phyloP scores from a whole-genome alignment of 345 rosid genomes.

The Euphorbia tirucalli region DNA sequence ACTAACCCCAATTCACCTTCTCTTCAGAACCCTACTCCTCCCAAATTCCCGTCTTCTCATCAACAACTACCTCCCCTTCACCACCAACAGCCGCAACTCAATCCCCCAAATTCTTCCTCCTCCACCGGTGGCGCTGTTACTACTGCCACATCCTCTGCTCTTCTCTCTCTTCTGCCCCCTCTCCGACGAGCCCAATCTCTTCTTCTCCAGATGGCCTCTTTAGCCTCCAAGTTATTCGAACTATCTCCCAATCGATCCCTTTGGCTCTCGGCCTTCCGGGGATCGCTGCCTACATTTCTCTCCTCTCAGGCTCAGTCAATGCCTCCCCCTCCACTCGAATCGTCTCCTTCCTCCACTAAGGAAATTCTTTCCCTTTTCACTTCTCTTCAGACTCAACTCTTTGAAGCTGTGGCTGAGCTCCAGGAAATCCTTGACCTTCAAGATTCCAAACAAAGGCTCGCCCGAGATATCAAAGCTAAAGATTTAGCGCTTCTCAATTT shows the following conservation, averaged over 20 bases:
- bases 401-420: slow-evolving; percentile 85
- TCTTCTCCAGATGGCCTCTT: slow-evolving; percentile 76
- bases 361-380: slow-evolving; percentile 64
- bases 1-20: slow-evolving; percentile 76
- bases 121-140: background rate
- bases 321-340: slow-evolving; percentile 49
- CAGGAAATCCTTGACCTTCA: slow-evolving; percentile 95
- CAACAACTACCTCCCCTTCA: slow-evolving; percentile 29
- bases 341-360: slow-evolving; percentile 58
- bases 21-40: slow-evolving; percentile 59
- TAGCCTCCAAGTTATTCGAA: slow-evolving; percentile 68
- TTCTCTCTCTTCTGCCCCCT: slow-evolving; percentile 85
- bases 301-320: slow-evolving; percentile 50
- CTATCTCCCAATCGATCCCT: slow-evolving; percentile 71
- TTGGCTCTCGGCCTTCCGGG: slow-evolving; percentile 82
- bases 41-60: slow-evolving; percentile 51
- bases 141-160: slow-evolving; percentile 54
- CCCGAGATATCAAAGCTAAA: slow-evolving; percentile 55
- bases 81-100: slow-evolving; percentile 32
- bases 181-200: slow-evolving; percentile 79
- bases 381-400: slow-evolving; percentile 82
- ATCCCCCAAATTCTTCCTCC: slow-evolving; percentile 17
- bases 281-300: slow-evolving; percentile 67
- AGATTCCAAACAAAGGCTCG: slow-evolving; percentile 61
- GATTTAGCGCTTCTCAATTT: slow-evolving; percentile 61